These are phyloP conservation scores for Tulasnella sp. DNA, from an alignment of 768 basidiomycete genomes.

Conservation along the genomic window DNA sequence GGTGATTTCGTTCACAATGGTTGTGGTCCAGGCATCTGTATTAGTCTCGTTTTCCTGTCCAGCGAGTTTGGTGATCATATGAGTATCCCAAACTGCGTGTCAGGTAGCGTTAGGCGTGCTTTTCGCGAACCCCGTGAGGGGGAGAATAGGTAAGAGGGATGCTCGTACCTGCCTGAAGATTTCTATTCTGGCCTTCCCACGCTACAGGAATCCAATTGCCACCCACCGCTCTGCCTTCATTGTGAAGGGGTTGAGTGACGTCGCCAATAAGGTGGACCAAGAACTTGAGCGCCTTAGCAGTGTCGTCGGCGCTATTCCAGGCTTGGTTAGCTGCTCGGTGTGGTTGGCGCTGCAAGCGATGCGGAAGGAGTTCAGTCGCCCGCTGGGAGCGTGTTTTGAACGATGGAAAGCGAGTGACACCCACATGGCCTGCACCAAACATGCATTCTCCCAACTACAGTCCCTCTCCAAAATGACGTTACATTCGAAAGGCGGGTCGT, in stretches of 20 bases:
- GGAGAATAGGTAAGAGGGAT: neutral
- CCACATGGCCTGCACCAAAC: constrained; percentile 15
- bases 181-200: constrained; percentile 20
- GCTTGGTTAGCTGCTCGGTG: neutral
- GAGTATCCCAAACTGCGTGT: constrained; percentile 27
- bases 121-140: neutral
- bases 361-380: no score
- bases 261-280: constrained; percentile 28
- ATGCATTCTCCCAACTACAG: neutral
- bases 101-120: neutral
- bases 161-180: constrained; percentile 14
- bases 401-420: neutral
- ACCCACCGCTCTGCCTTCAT: neutral
- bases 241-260: constrained; percentile 25
- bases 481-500: constrained; percentile 12
- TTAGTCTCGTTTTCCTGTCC: neutral
- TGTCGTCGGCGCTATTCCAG: neutral
- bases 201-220: constrained; percentile 5
- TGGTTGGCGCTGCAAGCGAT: neutral
- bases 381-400: neutral
- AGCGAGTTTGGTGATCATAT: constrained; percentile 18
- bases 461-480: constrained; percentile 11
- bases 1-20: constrained; percentile 22
- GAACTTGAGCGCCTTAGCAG: constrained; percentile 22
- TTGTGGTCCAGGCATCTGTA: constrained; percentile 1